A percentile compares a stretch with the other conserved stretches of the same genome.
Evolutionary conservation across 2,329 filamentous ascomycete species (phyloP).

Genomic region (Fusarium praegraminearum): DNA sequence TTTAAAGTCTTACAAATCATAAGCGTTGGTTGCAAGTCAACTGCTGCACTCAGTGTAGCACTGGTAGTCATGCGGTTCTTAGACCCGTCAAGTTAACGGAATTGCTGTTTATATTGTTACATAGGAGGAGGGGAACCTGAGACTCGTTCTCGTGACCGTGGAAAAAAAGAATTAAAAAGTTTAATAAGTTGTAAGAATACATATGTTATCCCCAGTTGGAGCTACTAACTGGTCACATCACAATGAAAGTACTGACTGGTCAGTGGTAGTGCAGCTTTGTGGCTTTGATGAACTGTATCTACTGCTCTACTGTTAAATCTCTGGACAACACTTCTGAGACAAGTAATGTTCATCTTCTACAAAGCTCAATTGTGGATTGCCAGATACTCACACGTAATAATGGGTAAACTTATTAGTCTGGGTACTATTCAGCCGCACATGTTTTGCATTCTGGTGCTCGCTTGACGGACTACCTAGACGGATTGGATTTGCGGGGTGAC

Average conservation of each 20-base stretch:
- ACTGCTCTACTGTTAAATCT: neutral
- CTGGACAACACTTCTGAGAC: neutral
- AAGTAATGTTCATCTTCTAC: neutral
- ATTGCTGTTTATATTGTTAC: neutral
- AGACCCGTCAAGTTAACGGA: neutral
- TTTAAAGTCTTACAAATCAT: too few species aligned
- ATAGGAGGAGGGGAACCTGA: neutral
- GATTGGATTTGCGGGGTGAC: constrained; percentile 12
- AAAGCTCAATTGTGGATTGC: neutral
- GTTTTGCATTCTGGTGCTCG: neutral
- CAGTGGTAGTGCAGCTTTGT: neutral
- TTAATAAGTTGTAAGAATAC: neutral
- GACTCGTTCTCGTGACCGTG: neutral
- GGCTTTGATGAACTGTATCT: neutral
- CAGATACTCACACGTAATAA: neutral
- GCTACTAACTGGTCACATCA: neutral
- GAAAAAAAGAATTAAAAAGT: neutral
- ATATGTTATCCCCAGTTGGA: neutral
- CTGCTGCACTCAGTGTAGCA: too few species aligned
- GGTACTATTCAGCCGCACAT: neutral
- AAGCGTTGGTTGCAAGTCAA: too few species aligned
- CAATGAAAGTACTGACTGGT: neutral
- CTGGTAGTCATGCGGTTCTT: neutral
- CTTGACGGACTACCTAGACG: neutral
- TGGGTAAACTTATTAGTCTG: neutral